Evolutionary conservation across 441 rosid species (phyloP), one percentile per base, ranked within the genome.

Genomic region (Raphanus hybrid): DNA sequence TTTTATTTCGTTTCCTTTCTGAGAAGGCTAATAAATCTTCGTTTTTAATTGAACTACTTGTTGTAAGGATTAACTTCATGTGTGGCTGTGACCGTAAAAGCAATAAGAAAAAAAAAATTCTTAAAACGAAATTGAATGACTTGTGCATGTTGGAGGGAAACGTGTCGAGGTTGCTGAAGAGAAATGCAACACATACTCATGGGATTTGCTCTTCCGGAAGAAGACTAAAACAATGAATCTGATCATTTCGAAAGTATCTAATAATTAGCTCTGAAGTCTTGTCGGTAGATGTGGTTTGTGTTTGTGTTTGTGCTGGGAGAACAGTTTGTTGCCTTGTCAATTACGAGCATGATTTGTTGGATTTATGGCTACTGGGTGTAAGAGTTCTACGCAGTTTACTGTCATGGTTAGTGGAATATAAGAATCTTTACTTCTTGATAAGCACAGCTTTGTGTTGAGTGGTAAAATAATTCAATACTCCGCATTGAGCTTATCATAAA

Each of bases 111-210:
- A 37, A 6, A 37, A 5, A 34, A 5, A 34, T 34, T 37, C 9
- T 37, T 37, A 37, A 37, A 37, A 37, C 41, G 41, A 37, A 37
- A 37, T 37, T 37, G 41, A 37, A 37, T 37, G 41, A 8, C 41
- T 6, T 37, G 2, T 37, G 9, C 41, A 37, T 37, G 41, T 37
- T 37, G 41, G 9, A 37, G 9, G 41, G 41, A 37, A 85, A 39
- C 88, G 98, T 39, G 89, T 94, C 2, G 94, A 90, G 82, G 90
- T 79, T 26, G 97, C 98, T 26, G 87, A 85, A 43, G 77, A 84
- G 80, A 88, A 89, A 76, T 94, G 97, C 78, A 77, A 89, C 76
- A 29, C 89, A 0, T 90, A 92, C 89, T 91, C 97, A 3, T 55
- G 89, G 86, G 74, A 83, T 62, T 79, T 92, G 58, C 80, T 94